phyloP scores from a whole-genome alignment of 768 basidiomycete species.

The Lactifluus subvellereus region DNA sequence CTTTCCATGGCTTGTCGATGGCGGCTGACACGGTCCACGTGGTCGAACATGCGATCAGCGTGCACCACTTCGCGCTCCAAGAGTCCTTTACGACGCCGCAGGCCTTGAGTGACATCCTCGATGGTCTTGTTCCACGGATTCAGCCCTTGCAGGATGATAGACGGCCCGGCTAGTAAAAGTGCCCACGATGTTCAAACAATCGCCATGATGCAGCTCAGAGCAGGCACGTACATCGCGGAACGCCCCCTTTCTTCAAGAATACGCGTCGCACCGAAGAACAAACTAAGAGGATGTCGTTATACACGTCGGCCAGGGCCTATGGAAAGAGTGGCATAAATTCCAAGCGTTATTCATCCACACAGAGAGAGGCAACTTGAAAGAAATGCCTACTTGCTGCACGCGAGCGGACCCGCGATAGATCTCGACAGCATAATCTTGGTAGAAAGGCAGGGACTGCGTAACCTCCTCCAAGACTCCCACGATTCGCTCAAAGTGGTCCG shows the following conservation, averaged over 20 bases:
- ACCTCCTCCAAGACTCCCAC: constrained; percentile 8
- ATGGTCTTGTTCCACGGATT: constrained; percentile 12
- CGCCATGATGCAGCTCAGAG: not conserved
- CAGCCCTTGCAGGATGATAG: not conserved
- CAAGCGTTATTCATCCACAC: not conserved
- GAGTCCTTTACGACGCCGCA: not conserved
- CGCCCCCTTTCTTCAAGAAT: not conserved
- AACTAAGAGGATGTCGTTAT: not conserved
- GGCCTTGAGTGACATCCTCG: not conserved
- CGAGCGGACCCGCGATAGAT: not conserved
- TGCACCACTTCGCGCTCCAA: constrained; percentile 1
- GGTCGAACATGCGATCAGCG: not conserved
- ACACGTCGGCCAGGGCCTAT: constrained; percentile 9
- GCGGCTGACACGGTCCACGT: not conserved
- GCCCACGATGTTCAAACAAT: not conserved
- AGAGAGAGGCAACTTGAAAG: not conserved
- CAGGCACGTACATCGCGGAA: not conserved
- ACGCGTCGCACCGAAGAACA: constrained; percentile 2
- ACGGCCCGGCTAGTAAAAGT: not conserved
- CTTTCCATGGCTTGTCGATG: not conserved
- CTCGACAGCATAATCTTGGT: constrained; percentile 8
- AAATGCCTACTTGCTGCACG: not conserved
- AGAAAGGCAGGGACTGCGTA: not conserved
- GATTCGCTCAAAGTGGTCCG: constrained; percentile 5
- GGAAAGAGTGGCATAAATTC: not conserved